Evolutionary conservation across 305 asterid genomes (phyloP).

Genomic region (Galium porrigens): DNA sequence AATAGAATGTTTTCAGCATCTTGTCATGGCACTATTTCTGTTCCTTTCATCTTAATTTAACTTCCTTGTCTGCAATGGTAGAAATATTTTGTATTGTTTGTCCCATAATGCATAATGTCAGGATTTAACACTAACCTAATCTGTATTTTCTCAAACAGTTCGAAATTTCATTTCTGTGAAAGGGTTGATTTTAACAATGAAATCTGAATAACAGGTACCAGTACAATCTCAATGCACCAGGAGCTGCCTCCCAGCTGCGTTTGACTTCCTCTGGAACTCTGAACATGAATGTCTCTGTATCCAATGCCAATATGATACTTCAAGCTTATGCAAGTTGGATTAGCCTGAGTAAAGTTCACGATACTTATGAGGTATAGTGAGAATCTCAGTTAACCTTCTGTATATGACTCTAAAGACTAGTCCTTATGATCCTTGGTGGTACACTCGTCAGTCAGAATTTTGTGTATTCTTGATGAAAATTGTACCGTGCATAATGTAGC

Average conservation of each 20-base stretch:
- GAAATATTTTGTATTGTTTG: neutral
- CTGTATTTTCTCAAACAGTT: neutral
- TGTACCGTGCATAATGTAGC: neutral
- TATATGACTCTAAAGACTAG: neutral
- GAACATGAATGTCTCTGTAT: constrained; percentile 69
- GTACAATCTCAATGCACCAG: constrained; percentile 57
- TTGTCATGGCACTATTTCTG: neutral
- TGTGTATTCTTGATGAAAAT: neutral
- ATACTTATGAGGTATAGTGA: constrained; percentile 31
- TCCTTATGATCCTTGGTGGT: neutral
- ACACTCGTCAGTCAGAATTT: neutral
- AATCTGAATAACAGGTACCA: constrained; percentile 41
- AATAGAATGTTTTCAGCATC: neutral
- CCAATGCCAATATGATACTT: constrained; percentile 73
- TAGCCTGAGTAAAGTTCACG: constrained; percentile 48
- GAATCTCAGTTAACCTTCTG: constrained; percentile 12
- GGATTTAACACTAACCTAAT: neutral
- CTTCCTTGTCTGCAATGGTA: neutral
- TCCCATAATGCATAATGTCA: neutral
- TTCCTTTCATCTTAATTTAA: neutral
- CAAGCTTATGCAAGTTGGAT: constrained; percentile 99
- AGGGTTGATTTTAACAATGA: neutral
- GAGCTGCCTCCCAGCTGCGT: constrained; percentile 74
- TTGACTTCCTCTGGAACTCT: constrained; percentile 61
- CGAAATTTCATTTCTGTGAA: neutral